Percentiles rank a stretch among this genome's conserved stretches.
phyloP scores from a whole-genome alignment of 2,329 filamentous ascomycete species.

The Ophiocordyceps camponoti-leonardi region DNA sequence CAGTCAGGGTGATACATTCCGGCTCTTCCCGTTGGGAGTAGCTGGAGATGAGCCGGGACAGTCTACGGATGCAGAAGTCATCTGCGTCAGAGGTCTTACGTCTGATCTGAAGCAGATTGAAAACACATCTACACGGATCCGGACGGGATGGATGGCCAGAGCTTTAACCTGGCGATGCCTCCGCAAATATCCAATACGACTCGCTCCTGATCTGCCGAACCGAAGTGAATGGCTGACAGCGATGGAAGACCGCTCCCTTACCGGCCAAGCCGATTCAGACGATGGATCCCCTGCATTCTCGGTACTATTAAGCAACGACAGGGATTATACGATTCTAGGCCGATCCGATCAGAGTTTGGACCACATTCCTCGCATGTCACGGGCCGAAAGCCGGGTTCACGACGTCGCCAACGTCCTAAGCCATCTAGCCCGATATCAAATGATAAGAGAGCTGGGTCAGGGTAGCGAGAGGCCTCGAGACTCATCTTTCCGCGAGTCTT shows the following conservation, averaged over 20 bases:
- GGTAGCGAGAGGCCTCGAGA: not conserved
- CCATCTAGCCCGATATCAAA: not conserved
- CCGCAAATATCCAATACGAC: not conserved
- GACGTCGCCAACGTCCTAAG: not conserved
- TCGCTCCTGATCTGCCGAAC: not conserved
- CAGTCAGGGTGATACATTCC: not conserved
- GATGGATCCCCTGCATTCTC: not conserved
- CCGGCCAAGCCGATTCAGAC: not conserved
- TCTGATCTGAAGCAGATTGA: not conserved
- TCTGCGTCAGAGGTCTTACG: not conserved
- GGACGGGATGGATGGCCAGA: not conserved
- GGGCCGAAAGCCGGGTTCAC: not conserved
- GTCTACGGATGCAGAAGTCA: not conserved
- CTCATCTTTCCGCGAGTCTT: not conserved
- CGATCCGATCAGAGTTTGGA: not conserved
- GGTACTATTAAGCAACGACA: not conserved
- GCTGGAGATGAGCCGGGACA: not conserved
- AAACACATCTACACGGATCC: not conserved
- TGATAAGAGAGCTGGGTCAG: not conserved
- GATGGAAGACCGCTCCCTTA: not conserved
- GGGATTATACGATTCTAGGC: not conserved
- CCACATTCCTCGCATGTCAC: not conserved
- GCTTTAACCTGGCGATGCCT: not conserved
- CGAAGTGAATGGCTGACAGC: not conserved
- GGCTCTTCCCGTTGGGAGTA: not conserved